Base-by-base conservation (phyloP, 1,139 yeast species). In the Hanseniaspora uvarum region DNA sequence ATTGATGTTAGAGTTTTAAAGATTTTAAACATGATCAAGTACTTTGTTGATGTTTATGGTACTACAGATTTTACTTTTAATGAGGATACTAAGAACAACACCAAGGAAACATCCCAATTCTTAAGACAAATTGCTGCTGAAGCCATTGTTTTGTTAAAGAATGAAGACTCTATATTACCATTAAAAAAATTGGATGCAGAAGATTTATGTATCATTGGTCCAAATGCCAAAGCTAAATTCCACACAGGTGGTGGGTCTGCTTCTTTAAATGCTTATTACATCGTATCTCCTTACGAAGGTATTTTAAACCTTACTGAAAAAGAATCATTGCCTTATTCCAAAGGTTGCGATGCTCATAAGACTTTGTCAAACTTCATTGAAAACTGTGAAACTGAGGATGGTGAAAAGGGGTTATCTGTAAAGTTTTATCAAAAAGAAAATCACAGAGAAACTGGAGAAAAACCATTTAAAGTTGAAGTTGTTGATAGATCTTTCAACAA, bases 161-260 rank as follows among this genome's bases (percentile, higher is more conserved):
- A 80, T 63, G 78, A 77, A 24, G 63, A 65, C 48, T 57, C 62
- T 44, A 46, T 79, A 56, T 63, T 75, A 60, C 78, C 79, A 26
- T 65, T 75, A 59, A 61, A 68, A 2, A 68, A 68, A 57, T 57
- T 64, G 18, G 72, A 72, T 46, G 44, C 44, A 14, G 44, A 39
- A 12, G 63, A 62, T 6, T 66, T 74, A 53, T 78, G 77, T 0
- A 73, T 77, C 33, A 75, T 77, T 60, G 81, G 80, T n/a, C 78
- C 79, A 37, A 75, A 74, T 57, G 78, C 76, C 23, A 72, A 71
- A 58, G 62, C 68, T 51, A 61, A 62, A 19, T 66, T 75, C 28
- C 64, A 72, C 19, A 67, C 74, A 23, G 80, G 81, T 52, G 81
- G 81, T 52, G 81, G 81, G 28, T 76, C 80, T 4, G 79, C 80